These are phyloP conservation scores for Cryptococcus jaspeensis DNA, from an alignment of 1,284 basidiomycete species.

Conservation along the genomic window DNA sequence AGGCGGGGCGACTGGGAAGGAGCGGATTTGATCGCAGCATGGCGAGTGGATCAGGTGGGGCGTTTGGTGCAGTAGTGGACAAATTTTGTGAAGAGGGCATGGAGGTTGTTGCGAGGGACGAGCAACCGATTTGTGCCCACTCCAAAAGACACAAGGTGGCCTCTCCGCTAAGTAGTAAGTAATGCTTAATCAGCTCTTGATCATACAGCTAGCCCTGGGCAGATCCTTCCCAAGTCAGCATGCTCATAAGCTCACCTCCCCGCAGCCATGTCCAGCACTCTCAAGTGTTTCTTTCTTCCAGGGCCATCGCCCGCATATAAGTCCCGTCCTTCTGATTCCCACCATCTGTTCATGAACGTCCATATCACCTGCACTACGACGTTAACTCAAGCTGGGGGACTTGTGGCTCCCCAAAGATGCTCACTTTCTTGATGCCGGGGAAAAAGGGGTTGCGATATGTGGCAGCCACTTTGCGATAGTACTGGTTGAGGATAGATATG, in stretches of 20 bases:
- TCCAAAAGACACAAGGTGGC: constrained; percentile 47
- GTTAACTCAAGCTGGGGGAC: background rate
- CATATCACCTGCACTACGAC: constrained; percentile 27
- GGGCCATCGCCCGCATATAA: constrained; percentile 18
- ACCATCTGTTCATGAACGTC: constrained; percentile 51
- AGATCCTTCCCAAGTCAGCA: background rate
- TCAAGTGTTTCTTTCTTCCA: constrained; percentile 21
- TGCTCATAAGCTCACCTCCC: constrained; percentile 49
- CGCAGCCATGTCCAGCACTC: constrained; percentile 58
- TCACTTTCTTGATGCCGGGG: constrained; percentile 62
- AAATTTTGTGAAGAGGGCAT: background rate
- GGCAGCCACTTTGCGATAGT: constrained; percentile 59
- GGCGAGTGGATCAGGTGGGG: constrained; percentile 14
- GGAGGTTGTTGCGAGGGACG: background rate
- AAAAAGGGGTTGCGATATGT: constrained; percentile 72
- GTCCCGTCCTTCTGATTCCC: constrained; percentile 47
- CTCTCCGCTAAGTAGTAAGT: constrained; percentile 50
- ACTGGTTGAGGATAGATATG: constrained; percentile 38
- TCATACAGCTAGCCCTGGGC: no score
- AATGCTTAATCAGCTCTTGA: constrained; percentile 1
- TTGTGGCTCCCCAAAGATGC: background rate
- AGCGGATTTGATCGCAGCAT: constrained; percentile 7
- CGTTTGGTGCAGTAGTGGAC: background rate
- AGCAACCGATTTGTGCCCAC: constrained; percentile 34
- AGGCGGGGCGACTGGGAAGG: constrained; percentile 22